Conservation (phyloP, 2,329 filamentous ascomycete genomes). For the Aspergillus thermomutatus region DNA sequence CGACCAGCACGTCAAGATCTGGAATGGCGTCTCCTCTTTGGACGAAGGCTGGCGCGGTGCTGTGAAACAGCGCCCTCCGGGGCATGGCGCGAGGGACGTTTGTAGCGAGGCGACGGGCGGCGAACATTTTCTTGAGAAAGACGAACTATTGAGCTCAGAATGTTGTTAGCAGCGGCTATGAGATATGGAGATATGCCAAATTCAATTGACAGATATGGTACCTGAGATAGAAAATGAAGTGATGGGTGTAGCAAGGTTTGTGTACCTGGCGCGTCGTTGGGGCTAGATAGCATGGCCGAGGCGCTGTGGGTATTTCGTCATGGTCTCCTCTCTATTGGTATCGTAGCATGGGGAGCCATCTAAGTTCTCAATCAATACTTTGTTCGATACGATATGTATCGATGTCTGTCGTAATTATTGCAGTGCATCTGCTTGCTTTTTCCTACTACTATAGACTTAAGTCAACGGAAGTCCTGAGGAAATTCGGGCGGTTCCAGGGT, state of each 20-base stretch:
- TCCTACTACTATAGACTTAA: not conserved
- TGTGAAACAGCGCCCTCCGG: slow-evolving; percentile 37
- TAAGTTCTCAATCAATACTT: not conserved
- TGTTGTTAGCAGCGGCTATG: not conserved
- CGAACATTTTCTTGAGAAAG: slow-evolving; percentile 31
- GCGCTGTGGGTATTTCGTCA: not conserved
- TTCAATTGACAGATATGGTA: not conserved
- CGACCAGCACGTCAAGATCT: slow-evolving; percentile 70
- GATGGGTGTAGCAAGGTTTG: not conserved
- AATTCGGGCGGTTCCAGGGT: not conserved
- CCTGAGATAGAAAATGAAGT: not conserved
- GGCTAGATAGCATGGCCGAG: not conserved
- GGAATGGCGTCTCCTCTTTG: slow-evolving; percentile 78
- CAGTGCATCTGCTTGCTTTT: not conserved
- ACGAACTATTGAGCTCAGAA: not conserved
- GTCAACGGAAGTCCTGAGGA: too few species aligned
- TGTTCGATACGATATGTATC: not conserved
- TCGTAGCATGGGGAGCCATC: not conserved
- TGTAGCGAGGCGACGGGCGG: slow-evolving; percentile 34
- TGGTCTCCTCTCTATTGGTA: not conserved
- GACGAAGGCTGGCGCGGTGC: slow-evolving; percentile 50
- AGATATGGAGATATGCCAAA: not conserved
- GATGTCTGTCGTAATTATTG: not conserved
- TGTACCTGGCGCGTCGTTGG: not conserved
- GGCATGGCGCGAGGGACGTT: slow-evolving; percentile 27